Conservation (phyloP, 345 rosid genomes). For the Fremontodendron californicum region DNA sequence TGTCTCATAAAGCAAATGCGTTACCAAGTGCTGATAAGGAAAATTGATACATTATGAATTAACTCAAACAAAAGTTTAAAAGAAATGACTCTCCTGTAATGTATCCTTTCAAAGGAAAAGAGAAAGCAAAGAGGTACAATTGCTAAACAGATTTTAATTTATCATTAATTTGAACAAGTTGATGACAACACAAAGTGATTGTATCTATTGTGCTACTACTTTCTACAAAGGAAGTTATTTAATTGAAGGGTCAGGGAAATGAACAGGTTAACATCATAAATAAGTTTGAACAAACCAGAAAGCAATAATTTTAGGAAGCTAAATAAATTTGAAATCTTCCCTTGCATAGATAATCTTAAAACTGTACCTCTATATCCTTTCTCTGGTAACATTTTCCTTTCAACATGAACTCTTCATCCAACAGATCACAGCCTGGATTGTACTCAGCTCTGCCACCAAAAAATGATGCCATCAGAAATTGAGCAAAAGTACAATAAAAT, state of each 20-base stretch:
- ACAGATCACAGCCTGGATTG: slow-evolving; percentile 67
- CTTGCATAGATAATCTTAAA: neutral
- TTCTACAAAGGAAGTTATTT: neutral
- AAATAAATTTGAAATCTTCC: neutral
- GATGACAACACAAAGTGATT: neutral
- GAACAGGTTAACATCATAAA: neutral
- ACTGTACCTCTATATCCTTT: slow-evolving; percentile 76
- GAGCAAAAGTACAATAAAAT: neutral
- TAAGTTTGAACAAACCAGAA: neutral
- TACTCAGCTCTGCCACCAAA: slow-evolving; percentile 81
- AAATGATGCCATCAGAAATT: slow-evolving; percentile 9
- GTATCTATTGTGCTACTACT: neutral
- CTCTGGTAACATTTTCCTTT: slow-evolving; percentile 84
- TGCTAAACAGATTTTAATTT: neutral
- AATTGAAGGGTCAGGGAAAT: neutral
- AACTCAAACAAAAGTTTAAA: neutral
- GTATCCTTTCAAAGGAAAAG: neutral
- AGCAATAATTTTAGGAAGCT: neutral
- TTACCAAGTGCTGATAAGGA: neutral
- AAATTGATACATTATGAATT: neutral
- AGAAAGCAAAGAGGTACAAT: neutral
- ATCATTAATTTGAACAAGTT: neutral
- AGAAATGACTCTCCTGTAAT: neutral
- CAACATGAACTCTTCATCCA: slow-evolving; percentile 70
- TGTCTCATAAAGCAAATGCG: neutral